Conservation (phyloP, 192 early-diverging fungal genomes). For the Mortierella antarctica region DNA sequence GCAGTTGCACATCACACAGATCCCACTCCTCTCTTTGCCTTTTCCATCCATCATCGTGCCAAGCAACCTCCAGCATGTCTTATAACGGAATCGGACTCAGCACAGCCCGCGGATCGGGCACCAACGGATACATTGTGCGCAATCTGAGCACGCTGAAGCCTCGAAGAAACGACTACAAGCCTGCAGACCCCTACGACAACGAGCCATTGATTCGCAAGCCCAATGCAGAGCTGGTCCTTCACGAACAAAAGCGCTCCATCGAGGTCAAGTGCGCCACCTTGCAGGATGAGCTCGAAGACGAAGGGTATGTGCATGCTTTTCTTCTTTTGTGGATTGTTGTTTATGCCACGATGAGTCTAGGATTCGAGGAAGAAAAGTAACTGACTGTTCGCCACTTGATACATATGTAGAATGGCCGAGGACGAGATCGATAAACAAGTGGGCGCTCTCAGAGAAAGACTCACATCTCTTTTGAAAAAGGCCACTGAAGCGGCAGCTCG, state of each 20-base stretch:
- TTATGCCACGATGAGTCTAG: background rate
- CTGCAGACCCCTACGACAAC: conserved; percentile 53
- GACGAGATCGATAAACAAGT: conserved; percentile 77
- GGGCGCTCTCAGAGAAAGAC: conserved; percentile 54
- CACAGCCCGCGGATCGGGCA: conserved; percentile 87
- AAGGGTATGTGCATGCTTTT: conserved; percentile 58
- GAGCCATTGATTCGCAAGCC: conserved; percentile 62
- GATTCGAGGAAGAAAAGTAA: background rate
- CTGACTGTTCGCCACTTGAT: background rate
- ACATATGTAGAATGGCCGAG: conserved; percentile 58
- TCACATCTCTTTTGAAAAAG: conserved; percentile 36
- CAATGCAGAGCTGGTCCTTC: conserved; percentile 83
- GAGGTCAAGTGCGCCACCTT: conserved; percentile 89
- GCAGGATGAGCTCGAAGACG: conserved; percentile 81
- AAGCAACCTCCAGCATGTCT: conserved; percentile 27
- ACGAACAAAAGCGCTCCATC: conserved; percentile 88
- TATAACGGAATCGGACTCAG: conserved; percentile 87
- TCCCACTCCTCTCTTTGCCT: too few relatives aligned
- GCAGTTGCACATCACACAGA: background rate
- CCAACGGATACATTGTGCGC: conserved; percentile 95
- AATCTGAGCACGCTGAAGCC: conserved; percentile 82
- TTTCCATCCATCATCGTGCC: too few relatives aligned
- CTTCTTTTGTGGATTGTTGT: background rate
- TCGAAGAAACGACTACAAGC: conserved; percentile 48
- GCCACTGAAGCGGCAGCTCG: conserved; percentile 21